Evolutionary conservation across 1,284 basidiomycete genomes (phyloP).

Genomic region (Apiotrichum laibachii): DNA sequence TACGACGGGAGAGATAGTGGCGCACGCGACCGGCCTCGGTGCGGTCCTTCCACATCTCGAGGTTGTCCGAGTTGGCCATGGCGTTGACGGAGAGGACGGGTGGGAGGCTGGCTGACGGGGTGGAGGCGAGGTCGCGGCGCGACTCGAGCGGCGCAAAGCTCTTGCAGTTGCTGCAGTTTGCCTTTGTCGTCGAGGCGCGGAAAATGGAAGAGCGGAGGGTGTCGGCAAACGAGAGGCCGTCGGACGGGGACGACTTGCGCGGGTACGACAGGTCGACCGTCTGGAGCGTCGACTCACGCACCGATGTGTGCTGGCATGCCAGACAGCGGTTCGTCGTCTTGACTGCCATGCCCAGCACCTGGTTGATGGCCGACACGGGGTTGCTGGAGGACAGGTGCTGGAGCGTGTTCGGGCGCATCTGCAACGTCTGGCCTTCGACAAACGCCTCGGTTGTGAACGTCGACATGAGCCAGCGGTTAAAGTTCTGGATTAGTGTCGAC

Average conservation of each 20-base stretch:
- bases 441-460: constrained; percentile 43
- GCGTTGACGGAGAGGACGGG: constrained; percentile 87
- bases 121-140: constrained; percentile 64
- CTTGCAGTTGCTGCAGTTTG: constrained; percentile 79
- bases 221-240: constrained; percentile 57
- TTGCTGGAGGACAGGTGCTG: constrained; percentile 12
- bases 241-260: constrained; percentile 9
- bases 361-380: constrained; percentile 64
- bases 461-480: constrained; percentile 84
- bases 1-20: constrained; percentile 36
- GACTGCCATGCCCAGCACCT: constrained; percentile 73
- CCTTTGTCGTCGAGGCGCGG: constrained; percentile 78
- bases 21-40: constrained; percentile 18
- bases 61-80: constrained; percentile 70
- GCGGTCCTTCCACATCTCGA: constrained; percentile 73
- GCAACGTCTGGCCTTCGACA: constrained; percentile 37
- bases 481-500: constrained; percentile 84
- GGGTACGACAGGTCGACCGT: constrained; percentile 80
- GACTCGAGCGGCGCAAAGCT: constrained; percentile 70
- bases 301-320: constrained; percentile 66
- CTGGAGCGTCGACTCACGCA: constrained; percentile 73
- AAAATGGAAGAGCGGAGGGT: constrained; percentile 74
- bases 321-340: constrained; percentile 72
- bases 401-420: constrained; percentile 20
- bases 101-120: constrained; percentile 61